Conservation (phyloP, 257 asterid species). For the Solanum megistacrolobum region DNA sequence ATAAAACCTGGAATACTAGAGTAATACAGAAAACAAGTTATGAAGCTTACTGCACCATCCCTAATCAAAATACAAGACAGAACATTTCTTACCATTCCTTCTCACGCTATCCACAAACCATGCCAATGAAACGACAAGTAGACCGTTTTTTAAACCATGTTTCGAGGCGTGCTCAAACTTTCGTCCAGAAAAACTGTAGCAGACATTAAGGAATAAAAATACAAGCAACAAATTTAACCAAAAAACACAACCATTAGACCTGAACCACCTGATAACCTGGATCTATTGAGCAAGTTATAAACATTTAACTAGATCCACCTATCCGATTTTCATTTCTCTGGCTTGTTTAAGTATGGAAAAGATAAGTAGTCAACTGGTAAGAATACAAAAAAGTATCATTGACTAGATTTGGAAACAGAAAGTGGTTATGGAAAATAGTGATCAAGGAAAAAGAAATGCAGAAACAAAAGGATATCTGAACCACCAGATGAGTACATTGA, state of each 20-base stretch:
- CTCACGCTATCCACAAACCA: constrained; percentile 95
- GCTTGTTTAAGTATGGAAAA: not conserved
- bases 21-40: not conserved
- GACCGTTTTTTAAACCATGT: constrained; percentile 73
- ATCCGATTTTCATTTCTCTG: not conserved
- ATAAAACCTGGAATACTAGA: not conserved
- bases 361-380: not conserved
- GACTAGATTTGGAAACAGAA: not conserved
- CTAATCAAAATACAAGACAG: not conserved
- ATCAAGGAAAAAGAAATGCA: not conserved
- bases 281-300: not conserved
- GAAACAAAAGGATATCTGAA: constrained; percentile 77
- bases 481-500: constrained; percentile 97
- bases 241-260: not conserved
- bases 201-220: constrained; percentile 43
- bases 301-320: not conserved
- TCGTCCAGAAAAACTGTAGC: constrained; percentile 70
- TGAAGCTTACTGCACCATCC: not conserved
- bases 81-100: constrained; percentile 50
- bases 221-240: not conserved
- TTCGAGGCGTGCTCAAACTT: constrained; percentile 85
- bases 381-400: not conserved
- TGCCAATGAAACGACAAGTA: constrained; percentile 67
- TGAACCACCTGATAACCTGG: not conserved
- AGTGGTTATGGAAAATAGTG: not conserved